Evolutionary conservation across 805 yeast species (phyloP).

Genomic region (Wickerhamiella azymoides): DNA sequence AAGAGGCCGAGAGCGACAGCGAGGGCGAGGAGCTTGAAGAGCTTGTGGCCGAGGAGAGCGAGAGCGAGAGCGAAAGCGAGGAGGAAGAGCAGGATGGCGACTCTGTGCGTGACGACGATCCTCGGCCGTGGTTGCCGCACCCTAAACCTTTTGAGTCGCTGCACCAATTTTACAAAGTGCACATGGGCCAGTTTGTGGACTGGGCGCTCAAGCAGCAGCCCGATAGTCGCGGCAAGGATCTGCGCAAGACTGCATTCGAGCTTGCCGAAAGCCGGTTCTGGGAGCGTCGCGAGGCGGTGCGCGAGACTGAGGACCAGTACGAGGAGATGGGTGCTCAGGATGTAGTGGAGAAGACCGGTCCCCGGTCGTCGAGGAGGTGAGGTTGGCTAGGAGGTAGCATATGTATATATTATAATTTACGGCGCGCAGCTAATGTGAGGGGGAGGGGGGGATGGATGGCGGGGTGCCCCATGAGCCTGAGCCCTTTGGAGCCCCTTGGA

Average conservation of each 20-base stretch:
- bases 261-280: slow-evolving; percentile 92
- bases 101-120: slow-evolving; percentile 69
- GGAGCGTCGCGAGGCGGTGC: slow-evolving; percentile 92
- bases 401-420: too few species aligned
- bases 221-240: slow-evolving; percentile 76
- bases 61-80: slow-evolving; percentile 50
- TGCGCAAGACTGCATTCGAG: slow-evolving; percentile 81
- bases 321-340: slow-evolving; percentile 89
- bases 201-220: slow-evolving; percentile 85
- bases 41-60: slow-evolving; percentile 30
- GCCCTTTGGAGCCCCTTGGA: too few species aligned
- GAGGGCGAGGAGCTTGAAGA: slow-evolving; percentile 50
- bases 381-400: too few species aligned
- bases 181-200: slow-evolving; percentile 75
- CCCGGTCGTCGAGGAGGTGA: slow-evolving; percentile 28
- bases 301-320: slow-evolving; percentile 72
- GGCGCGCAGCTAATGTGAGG: too few species aligned
- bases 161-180: slow-evolving; percentile 71
- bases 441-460: too few species aligned
- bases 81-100: slow-evolving; percentile 47
- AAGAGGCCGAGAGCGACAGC: slow-evolving; percentile 51
- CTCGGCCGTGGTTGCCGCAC: slow-evolving; percentile 93
- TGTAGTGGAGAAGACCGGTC: slow-evolving; percentile 46
- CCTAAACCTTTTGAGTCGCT: slow-evolving; percentile 85
- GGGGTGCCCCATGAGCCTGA: too few species aligned